These are phyloP conservation scores for Dichotomocladium elegans DNA, from an alignment of 371 early-diverging fungal species.

Conservation along the genomic window DNA sequence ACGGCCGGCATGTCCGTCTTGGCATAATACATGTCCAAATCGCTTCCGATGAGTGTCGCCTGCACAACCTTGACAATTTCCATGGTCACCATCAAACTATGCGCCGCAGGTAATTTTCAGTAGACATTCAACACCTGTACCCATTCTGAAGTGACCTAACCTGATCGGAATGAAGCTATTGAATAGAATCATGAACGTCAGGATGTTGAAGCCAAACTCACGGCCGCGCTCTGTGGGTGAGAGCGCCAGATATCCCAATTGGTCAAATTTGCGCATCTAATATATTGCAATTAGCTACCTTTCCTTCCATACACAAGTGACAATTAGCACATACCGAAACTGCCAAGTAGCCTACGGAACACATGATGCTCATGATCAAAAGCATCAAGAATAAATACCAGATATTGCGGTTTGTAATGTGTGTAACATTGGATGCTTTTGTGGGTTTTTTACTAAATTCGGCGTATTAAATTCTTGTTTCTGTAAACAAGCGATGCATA, in stretches of 20 bases:
- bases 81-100: slow-evolving; percentile 89
- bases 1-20: slow-evolving; percentile 80
- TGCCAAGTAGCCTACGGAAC: slow-evolving; percentile 75
- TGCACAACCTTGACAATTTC: slow-evolving; percentile 86
- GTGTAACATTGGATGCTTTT: slow-evolving; percentile 65
- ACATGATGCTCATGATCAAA: slow-evolving; percentile 77
- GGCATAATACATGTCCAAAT: slow-evolving; percentile 87
- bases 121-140: neutral
- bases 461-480: neutral
- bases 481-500: neutral
- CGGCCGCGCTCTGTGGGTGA: slow-evolving; percentile 20
- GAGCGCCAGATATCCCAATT: slow-evolving; percentile 39
- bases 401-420: slow-evolving; percentile 91
- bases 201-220: slow-evolving; percentile 68
- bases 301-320: too few relatives aligned
- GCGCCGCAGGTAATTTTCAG: too few relatives aligned
- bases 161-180: slow-evolving; percentile 91
- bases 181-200: slow-evolving; percentile 86
- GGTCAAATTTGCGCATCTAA: slow-evolving; percentile 33
- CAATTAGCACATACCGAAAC: slow-evolving; percentile 48
- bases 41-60: slow-evolving; percentile 75
- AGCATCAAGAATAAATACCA: slow-evolving; percentile 87
- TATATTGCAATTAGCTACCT: too few relatives aligned
- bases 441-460: slow-evolving; percentile 43
- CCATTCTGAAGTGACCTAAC: slow-evolving; percentile 21